Conservation (phyloP, 306 rosid species). For the Lupinus albus region DNA sequence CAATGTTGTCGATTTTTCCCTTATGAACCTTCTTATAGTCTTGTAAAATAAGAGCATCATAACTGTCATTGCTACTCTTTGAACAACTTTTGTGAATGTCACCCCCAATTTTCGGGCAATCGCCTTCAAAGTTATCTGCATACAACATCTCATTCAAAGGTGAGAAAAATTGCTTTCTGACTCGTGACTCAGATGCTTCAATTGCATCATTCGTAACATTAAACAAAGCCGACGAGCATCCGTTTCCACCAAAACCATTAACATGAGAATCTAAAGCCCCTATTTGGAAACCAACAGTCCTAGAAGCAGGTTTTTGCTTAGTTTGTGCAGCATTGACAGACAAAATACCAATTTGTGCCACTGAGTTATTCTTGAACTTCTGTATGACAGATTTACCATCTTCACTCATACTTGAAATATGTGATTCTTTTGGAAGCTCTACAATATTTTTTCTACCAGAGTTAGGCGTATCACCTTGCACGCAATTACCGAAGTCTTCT, state of each 20-base stretch:
- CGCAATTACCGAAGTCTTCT: constrained; percentile 46
- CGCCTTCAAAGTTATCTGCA: constrained; percentile 53
- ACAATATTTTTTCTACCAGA: constrained; percentile 44
- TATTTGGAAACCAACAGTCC: constrained; percentile 67
- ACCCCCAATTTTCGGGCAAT: constrained; percentile 43
- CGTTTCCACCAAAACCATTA: constrained; percentile 45
- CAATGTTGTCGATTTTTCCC: constrained; percentile 36
- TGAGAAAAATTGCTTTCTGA: constrained; percentile 56
- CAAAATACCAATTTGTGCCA: constrained; percentile 47
- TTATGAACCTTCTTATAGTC: constrained; percentile 60
- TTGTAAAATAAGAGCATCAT: constrained; percentile 40
- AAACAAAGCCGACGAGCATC: constrained; percentile 43
- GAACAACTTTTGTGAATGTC: constrained; percentile 44
- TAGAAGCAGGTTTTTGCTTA: constrained; percentile 52
- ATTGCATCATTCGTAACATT: constrained; percentile 38
- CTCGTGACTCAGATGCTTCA: constrained; percentile 44
- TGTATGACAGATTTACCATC: constrained; percentile 49
- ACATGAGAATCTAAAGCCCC: constrained; percentile 43
- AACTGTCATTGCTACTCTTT: constrained; percentile 33
- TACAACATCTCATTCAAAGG: constrained; percentile 62
- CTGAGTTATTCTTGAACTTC: constrained; percentile 48
- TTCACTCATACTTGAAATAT: constrained; percentile 36
- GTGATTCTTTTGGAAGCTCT: constrained; percentile 53
- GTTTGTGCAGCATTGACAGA: constrained; percentile 47
- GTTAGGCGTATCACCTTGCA: constrained; percentile 49